phyloP scores from a whole-genome alignment of 768 basidiomycete genomes.

The Mycena albidolilacea region DNA sequence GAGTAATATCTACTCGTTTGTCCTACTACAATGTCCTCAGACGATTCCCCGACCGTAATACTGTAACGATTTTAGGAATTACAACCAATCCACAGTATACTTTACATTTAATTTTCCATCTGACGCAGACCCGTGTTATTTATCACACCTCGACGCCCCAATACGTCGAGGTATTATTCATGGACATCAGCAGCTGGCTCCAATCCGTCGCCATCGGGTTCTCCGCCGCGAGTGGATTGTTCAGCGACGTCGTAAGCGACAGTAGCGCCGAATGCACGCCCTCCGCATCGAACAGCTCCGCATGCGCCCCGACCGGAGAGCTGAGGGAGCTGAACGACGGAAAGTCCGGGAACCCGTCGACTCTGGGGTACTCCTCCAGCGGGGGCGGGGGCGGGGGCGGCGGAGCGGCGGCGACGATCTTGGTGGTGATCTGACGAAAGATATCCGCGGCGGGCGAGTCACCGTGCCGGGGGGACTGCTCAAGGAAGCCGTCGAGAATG shows the following conservation, averaged over 20 bases:
- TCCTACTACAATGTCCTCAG: too few relatives aligned
- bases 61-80: too few relatives aligned
- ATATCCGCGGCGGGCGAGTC: slow-evolving; percentile 22
- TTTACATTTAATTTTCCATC: too few relatives aligned
- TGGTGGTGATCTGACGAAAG: slow-evolving; percentile 20
- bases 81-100: too few relatives aligned
- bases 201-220: slow-evolving; percentile 18
- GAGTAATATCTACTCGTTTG: too few relatives aligned
- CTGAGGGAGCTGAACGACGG: slow-evolving; percentile 23
- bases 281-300: slow-evolving; percentile 12
- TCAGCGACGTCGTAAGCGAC: slow-evolving; percentile 2
- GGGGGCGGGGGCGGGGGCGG: neutral
- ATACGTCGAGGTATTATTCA: slow-evolving; percentile 4
- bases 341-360: slow-evolving; percentile 22
- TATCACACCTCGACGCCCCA: slow-evolving; percentile 6
- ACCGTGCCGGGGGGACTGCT: neutral
- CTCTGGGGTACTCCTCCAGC: slow-evolving; percentile 9
- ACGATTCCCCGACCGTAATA: too few relatives aligned
- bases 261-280: slow-evolving; percentile 23
- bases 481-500: slow-evolving; percentile 23
- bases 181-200: slow-evolving; percentile 20
- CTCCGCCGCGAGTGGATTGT: slow-evolving; percentile 13
- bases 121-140: too few relatives aligned
- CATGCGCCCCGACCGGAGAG: neutral
- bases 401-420: slow-evolving; percentile 3